Conservation (phyloP, 352 stramenopile genomes). For the Globisporangium camurandrum region DNA sequence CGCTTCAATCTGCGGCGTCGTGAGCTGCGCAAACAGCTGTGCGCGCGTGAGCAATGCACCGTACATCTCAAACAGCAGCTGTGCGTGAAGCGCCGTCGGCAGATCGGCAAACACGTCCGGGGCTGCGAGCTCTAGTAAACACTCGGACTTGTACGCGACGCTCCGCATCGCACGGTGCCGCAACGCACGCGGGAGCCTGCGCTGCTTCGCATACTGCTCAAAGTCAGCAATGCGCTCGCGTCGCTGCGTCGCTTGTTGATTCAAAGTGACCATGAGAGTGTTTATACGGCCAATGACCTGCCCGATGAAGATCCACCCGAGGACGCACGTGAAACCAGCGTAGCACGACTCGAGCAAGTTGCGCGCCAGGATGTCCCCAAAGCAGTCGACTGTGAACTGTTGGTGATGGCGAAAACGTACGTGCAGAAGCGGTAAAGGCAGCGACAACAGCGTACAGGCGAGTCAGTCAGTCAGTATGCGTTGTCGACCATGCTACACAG, state of each 20-base stretch:
- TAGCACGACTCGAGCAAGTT: constrained; percentile 60
- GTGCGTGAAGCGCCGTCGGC: constrained; percentile 22
- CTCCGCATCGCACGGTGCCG: constrained; percentile 42
- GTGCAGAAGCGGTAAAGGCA: no score
- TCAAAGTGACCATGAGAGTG: constrained; percentile 53
- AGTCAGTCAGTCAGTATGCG: neutral
- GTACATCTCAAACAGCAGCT: constrained; percentile 57
- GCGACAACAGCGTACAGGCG: no score
- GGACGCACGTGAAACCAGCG: constrained; percentile 50
- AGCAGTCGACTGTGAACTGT: constrained; percentile 77
- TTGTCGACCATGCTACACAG: neutral
- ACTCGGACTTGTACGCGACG: constrained; percentile 46
- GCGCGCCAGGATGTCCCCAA: constrained; percentile 53
- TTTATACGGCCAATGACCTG: constrained; percentile 70
- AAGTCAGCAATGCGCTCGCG: constrained; percentile 51
- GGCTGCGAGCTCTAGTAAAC: constrained; percentile 29
- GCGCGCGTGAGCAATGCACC: constrained; percentile 20
- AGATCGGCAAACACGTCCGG: constrained; percentile 38
- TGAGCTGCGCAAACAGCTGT: constrained; percentile 29
- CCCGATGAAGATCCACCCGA: constrained; percentile 72
- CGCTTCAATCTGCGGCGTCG: constrained; percentile 35
- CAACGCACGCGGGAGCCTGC: constrained; percentile 29
- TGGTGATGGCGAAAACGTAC: no score
- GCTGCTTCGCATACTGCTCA: constrained; percentile 59
- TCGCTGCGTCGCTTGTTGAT: constrained; percentile 48